Evolutionary conservation across 2,329 filamentous ascomycete genomes (phyloP).

Genomic region (Hypoxylon sp.): DNA sequence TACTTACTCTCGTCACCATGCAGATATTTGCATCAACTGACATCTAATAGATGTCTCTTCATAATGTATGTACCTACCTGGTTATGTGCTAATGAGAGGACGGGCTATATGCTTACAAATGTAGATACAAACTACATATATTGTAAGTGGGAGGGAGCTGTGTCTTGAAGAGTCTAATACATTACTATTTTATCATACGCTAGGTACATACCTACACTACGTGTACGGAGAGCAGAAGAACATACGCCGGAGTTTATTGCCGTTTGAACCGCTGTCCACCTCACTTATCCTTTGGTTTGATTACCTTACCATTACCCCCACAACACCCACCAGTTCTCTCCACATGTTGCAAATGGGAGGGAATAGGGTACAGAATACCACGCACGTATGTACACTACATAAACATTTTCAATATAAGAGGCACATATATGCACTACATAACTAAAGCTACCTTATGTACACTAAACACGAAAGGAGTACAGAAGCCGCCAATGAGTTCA

Average conservation of each 20-base stretch:
- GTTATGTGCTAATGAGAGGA: slow-evolving; percentile 9
- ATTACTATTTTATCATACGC: not conserved
- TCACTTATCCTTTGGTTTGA: slow-evolving; percentile 36
- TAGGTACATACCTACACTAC: not conserved
- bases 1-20: slow-evolving; percentile 32
- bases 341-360: slow-evolving; percentile 3
- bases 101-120: not conserved
- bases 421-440: too few species aligned
- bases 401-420: too few species aligned
- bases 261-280: slow-evolving; percentile 38
- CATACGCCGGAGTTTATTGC: slow-evolving; percentile 38
- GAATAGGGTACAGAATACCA: not conserved
- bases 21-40: slow-evolving; percentile 30
- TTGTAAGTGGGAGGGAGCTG: too few species aligned
- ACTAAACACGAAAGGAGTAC: not conserved
- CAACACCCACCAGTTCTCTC: slow-evolving; percentile 32
- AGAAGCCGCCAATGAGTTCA: slow-evolving; percentile 3
- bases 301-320: slow-evolving; percentile 43
- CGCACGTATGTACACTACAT: not conserved
- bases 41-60: slow-evolving; percentile 4
- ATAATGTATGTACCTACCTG: not conserved
- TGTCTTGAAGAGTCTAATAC: too few species aligned
- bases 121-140: too few species aligned
- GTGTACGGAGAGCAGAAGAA: too few species aligned
- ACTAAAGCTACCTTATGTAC: not conserved